Evolutionary conservation across 805 yeast species (phyloP).

Genomic region (Wickerhamiella slavikovae): DNA sequence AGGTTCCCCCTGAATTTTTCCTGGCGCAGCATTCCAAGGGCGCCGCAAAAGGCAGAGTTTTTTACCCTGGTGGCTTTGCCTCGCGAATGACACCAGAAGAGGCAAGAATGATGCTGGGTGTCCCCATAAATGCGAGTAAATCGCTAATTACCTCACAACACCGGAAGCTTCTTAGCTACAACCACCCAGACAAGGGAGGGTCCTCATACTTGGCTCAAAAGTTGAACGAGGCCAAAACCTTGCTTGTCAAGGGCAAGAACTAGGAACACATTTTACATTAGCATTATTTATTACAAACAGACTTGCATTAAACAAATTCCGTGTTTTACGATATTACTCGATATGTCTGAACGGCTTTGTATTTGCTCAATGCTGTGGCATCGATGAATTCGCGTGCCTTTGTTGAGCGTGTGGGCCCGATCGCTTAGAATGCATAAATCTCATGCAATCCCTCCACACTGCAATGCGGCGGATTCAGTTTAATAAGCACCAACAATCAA

Average conservation of each 20-base stretch:
- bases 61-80: conserved; percentile 18
- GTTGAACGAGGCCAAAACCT: conserved; percentile 40
- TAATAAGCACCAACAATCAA: too few relatives aligned
- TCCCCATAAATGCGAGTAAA: conserved; percentile 20
- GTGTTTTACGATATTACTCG: too few relatives aligned
- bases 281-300: too few relatives aligned
- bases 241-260: not conserved
- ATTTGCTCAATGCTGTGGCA: too few relatives aligned
- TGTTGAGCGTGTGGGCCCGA: too few relatives aligned
- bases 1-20: conserved; percentile 15
- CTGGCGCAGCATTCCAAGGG: conserved; percentile 7
- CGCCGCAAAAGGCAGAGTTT: conserved; percentile 6
- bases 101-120: conserved; percentile 30
- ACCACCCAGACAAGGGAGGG: conserved; percentile 93
- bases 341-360: too few relatives aligned
- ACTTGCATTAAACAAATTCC: too few relatives aligned
- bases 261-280: too few relatives aligned
- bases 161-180: conserved; percentile 64
- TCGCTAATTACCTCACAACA: conserved; percentile 52
- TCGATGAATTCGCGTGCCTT: too few relatives aligned
- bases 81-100: conserved; percentile 29
- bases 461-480: too few relatives aligned
- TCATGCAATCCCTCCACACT: too few relatives aligned
- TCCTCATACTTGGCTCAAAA: conserved; percentile 76
- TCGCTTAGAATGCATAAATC: too few relatives aligned